Conservation (phyloP, 345 rosid species). For the Brassica rapa region DNA sequence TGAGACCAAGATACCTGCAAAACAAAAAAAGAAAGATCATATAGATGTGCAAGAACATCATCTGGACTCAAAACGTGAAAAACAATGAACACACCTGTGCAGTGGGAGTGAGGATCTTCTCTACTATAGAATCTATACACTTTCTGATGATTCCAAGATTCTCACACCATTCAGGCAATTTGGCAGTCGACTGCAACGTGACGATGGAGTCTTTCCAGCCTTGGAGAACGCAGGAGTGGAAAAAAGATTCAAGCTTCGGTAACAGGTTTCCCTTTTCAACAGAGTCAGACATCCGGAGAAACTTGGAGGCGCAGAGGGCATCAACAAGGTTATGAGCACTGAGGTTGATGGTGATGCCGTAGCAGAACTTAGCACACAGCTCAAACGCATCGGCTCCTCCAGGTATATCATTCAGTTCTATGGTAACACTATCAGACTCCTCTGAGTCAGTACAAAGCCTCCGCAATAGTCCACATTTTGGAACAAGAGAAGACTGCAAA, state of each 20-base stretch:
- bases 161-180: conserved; percentile 85
- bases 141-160: conserved; percentile 77
- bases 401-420: conserved; percentile 86
- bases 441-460: conserved; percentile 55
- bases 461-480: conserved; percentile 83
- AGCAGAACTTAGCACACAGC: conserved; percentile 92
- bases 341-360: conserved; percentile 85
- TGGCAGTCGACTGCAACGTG: conserved; percentile 64
- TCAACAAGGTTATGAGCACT: conserved; percentile 81
- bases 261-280: conserved; percentile 78
- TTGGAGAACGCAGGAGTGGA: conserved; percentile 82
- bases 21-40: conserved; percentile 11
- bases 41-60: conserved; percentile 4
- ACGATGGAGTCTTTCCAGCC: conserved; percentile 97
- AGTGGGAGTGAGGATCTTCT: conserved; percentile 77
- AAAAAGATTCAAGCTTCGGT: conserved; percentile 82
- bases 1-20: conserved; percentile 90
- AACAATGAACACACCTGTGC: conserved; percentile 52
- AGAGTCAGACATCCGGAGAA: conserved; percentile 86
- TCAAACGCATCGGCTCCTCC: conserved; percentile 97
- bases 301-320: conserved; percentile 89
- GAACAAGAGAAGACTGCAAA: conserved; percentile 82
- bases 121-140: conserved; percentile 81
- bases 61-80: neutral
- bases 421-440: conserved; percentile 49